A percentile compares a stretch with the other conserved stretches of the same genome.
Evolutionary conservation across 805 yeast species (phyloP).

Genomic region (Pachysolen tannophilus): DNA sequence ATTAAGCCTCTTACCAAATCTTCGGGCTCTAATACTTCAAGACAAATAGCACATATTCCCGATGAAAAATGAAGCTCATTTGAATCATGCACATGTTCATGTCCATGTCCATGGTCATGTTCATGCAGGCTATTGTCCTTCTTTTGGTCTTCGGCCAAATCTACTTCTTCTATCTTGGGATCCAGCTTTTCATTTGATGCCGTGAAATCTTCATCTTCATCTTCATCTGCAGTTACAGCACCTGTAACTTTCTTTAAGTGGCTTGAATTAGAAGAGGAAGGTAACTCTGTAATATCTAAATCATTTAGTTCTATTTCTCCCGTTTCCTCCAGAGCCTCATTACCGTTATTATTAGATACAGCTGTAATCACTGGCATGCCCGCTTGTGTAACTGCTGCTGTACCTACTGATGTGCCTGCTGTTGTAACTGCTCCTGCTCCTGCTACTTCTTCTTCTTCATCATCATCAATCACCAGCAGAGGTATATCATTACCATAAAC

Average conservation of each 20-base stretch:
- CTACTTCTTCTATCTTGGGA: neutral
- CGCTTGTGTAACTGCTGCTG: slow-evolving; percentile 4
- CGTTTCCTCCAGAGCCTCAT: neutral
- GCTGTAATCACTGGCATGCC: too few relatives aligned
- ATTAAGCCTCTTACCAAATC: slow-evolving; percentile 65
- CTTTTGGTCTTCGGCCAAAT: slow-evolving; percentile 1
- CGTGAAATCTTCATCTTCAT: neutral
- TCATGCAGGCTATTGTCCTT: neutral
- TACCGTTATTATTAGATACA: too few relatives aligned
- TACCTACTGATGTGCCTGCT: slow-evolving; percentile 2
- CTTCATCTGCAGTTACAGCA: neutral
- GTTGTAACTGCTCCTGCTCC: neutral
- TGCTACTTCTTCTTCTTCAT: neutral
- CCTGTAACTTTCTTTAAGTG: neutral
- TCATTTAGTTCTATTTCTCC: neutral
- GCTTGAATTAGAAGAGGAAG: neutral
- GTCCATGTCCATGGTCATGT: neutral
- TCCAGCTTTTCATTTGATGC: neutral
- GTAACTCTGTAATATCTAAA: neutral
- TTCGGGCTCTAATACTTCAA: slow-evolving; percentile 54
- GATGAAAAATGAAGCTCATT: slow-evolving; percentile 44
- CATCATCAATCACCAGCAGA: slow-evolving; percentile 25
- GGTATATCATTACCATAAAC: slow-evolving; percentile 28
- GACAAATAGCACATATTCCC: slow-evolving; percentile 73
- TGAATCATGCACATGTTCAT: slow-evolving; percentile 6